Evolutionary conservation across 2,329 filamentous ascomycete genomes (phyloP).

Genomic region (Pseudogymnoascus sp.): DNA sequence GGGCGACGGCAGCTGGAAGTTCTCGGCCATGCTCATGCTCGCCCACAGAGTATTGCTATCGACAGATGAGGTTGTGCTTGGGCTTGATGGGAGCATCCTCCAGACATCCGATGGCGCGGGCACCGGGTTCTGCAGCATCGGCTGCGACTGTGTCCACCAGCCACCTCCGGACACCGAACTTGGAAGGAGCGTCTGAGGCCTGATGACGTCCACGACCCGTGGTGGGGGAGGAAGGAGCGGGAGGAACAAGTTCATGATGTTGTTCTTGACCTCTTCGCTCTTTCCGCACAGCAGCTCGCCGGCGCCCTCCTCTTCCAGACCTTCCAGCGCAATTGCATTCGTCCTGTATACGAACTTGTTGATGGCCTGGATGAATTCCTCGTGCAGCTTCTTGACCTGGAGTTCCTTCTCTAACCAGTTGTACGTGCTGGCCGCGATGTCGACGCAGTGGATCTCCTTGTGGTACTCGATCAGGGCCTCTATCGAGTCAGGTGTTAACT

Average conservation of each 20-base stretch:
- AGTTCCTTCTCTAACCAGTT: conserved; percentile 95
- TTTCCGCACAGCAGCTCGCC: conserved; percentile 87
- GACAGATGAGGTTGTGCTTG: conserved; percentile 64
- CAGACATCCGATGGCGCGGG: conserved; percentile 73
- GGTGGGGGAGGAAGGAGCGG: conserved; percentile 73
- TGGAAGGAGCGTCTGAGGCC: conserved; percentile 75
- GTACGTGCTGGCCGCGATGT: conserved; percentile 81
- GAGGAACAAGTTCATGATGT: conserved; percentile 75
- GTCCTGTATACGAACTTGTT: conserved; percentile 97
- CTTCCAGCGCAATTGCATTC: conserved; percentile 80
- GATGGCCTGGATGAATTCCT: conserved; percentile 90
- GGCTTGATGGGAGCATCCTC: conserved; percentile 81
- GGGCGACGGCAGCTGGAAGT: conserved; percentile 64
- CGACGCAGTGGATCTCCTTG: conserved; percentile 87
- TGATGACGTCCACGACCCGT: conserved; percentile 80
- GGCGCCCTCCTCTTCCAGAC: conserved; percentile 90
- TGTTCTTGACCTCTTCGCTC: conserved; percentile 86
- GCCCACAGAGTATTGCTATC: conserved; percentile 68
- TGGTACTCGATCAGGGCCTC: conserved; percentile 90
- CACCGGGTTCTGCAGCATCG: conserved; percentile 52
- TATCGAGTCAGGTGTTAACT: conserved; percentile 91
- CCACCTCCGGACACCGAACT: conserved; percentile 65
- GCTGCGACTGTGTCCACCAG: conserved; percentile 67
- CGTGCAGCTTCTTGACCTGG: conserved; percentile 94
- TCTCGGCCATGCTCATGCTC: conserved; percentile 63